Percentiles rank a stretch among this genome's conserved stretches.
Conservation (phyloP, 495 filamentous ascomycete genomes). For the Aspergillus biplanus region DNA sequence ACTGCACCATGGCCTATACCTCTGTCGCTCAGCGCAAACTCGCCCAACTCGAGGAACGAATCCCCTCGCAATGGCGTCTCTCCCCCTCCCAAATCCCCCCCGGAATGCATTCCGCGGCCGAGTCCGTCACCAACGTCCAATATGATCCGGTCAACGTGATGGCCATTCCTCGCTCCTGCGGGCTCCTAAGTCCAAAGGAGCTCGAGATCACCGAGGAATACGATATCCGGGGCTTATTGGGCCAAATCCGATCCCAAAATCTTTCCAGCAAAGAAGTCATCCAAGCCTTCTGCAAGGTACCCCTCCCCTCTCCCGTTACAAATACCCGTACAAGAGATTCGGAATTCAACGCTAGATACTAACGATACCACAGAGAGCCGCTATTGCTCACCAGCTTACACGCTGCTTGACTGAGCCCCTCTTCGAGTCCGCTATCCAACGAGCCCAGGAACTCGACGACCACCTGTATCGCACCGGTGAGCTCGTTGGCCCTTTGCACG, state of each 20-base stretch:
- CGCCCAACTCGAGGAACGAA: constrained; percentile 44
- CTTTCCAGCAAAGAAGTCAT: constrained; percentile 59
- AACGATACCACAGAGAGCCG: constrained; percentile 46
- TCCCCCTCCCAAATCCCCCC: constrained; percentile 36
- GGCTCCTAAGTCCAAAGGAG: constrained; percentile 55
- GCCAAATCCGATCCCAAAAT: constrained; percentile 47
- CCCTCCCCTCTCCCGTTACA: not conserved
- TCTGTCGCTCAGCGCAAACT: constrained; percentile 50
- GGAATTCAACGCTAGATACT: not conserved
- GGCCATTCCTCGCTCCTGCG: constrained; percentile 50
- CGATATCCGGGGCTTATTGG: constrained; percentile 53
- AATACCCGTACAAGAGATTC: not conserved
- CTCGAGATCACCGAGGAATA: constrained; percentile 62
- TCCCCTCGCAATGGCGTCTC: constrained; percentile 53
- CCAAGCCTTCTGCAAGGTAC: constrained; percentile 63
- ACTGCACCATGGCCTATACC: constrained; percentile 9
- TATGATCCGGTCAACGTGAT: constrained; percentile 45
- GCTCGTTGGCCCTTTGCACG: constrained; percentile 65
- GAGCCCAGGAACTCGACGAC: constrained; percentile 62
- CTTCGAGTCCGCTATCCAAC: constrained; percentile 61
- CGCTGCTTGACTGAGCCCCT: constrained; percentile 71
- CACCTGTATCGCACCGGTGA: constrained; percentile 51
- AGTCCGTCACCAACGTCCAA: constrained; percentile 43
- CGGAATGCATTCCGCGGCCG: constrained; percentile 45
- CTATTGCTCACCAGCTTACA: constrained; percentile 63